Base-by-base conservation (phyloP, 805 yeast species). In the Myxozyma nipponensis region DNA sequence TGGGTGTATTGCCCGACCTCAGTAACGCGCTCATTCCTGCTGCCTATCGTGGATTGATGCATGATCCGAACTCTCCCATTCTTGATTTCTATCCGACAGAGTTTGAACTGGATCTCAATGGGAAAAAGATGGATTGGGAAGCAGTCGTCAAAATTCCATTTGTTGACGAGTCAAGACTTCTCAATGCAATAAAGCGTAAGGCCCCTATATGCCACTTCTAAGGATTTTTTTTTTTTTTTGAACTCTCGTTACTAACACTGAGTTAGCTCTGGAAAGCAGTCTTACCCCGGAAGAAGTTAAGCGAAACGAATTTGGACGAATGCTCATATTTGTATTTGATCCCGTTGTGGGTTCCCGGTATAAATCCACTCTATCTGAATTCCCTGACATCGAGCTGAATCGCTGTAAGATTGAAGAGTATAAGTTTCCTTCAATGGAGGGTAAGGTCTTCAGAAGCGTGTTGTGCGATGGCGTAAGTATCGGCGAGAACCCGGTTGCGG, bases 1-100 rank as follows among this genome's bases (percentile, higher is more conserved):
- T 91, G 98, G 91, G 96, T 18, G 98, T 93, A 21, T 73, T 93
- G 58, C 98, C 98, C 0, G 96, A 91, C 21, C 81, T 97, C 73
- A 89, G 97, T 3, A 80, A 78, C 47, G 72, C 75, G 41, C 76
- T 93, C 59, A 81, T 93, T 63, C 98, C 98, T 1, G 66, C 74
- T 5, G 79, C 80, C 18, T 85, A 84, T 66, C 79, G 53, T 7
- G 49, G 15, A 9, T 73, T 93, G 56, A 90, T 93, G 96, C 81
- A 83, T 13, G 95, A 90, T 51, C 82, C 81, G 40, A 74, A 75
- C 40, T 90, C 97, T 5, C 95, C 96, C 24, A 88, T 93, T 58
- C 76, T 77, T 49, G 97, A 89, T 62, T 89, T 88, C 63, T 93
- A 93, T 65, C 98, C 98, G 2, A 76, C 77, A 50, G 87, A 86